phyloP scores from a whole-genome alignment of 2,329 filamentous ascomycete species.

The Coleophoma eucalyptorum region DNA sequence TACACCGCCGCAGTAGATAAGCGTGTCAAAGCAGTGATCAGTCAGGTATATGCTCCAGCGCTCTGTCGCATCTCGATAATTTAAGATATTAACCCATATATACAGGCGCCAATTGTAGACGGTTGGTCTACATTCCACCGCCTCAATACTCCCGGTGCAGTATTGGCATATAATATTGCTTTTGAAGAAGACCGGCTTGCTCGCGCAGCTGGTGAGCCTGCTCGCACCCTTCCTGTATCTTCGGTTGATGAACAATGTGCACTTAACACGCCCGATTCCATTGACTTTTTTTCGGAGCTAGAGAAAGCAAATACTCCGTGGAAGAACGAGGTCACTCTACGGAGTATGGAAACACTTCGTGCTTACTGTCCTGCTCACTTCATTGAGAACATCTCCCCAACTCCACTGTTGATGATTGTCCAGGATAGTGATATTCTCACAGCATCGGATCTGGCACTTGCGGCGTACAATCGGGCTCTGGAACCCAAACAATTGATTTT shows the following conservation, averaged over 20 bases:
- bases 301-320: conserved; percentile 27
- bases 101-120: too few species aligned
- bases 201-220: conserved; percentile 25
- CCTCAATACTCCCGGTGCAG: conserved; percentile 12
- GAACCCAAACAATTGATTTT: conserved; percentile 35
- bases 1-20: conserved; percentile 33
- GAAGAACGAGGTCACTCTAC: conserved; percentile 35
- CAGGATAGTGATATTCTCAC: conserved; percentile 29
- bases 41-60: conserved; percentile 28
- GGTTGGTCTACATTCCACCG: conserved; percentile 9
- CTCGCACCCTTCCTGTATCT: conserved; percentile 27
- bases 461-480: conserved; percentile 29
- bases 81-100: conserved; percentile 7
- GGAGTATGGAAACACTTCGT: conserved; percentile 23
- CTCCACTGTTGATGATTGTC: conserved; percentile 33
- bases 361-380: conserved; percentile 23
- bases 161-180: conserved; percentile 13
- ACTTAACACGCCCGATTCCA: conserved; percentile 30
- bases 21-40: conserved; percentile 34
- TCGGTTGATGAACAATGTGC: conserved; percentile 27
- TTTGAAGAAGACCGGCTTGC: conserved; percentile 28
- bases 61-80: conserved; percentile 27
- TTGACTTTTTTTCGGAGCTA: conserved; percentile 29
- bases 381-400: conserved; percentile 33
- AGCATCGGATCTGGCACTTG: conserved; percentile 29